These are phyloP conservation scores for Lichtheimia ornata DNA, from an alignment of 371 early-diverging fungal genomes.

Conservation along the genomic window DNA sequence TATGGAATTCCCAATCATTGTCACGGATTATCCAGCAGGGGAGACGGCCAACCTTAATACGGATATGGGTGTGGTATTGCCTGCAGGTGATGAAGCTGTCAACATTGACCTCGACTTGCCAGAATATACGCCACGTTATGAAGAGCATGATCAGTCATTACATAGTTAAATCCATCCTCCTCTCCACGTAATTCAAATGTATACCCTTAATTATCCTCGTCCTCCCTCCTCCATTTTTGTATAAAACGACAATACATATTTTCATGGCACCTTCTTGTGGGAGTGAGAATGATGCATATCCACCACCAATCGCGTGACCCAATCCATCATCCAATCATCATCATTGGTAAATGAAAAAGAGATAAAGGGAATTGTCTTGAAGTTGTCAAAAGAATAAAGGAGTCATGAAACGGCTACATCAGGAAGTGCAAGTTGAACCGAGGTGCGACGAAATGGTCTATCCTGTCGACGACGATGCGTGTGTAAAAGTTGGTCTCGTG, in stretches of 20 bases:
- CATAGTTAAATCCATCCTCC: background rate
- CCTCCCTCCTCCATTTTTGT: constrained; percentile 1
- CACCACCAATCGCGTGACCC: too few species aligned
- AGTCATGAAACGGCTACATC: too few species aligned
- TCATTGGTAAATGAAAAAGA: too few species aligned
- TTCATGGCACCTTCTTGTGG: too few species aligned
- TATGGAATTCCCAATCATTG: constrained; percentile 43
- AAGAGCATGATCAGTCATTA: background rate
- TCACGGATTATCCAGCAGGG: constrained; percentile 41
- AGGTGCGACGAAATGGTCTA: too few species aligned
- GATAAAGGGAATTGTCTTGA: too few species aligned
- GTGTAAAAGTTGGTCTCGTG: too few species aligned
- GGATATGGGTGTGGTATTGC: background rate
- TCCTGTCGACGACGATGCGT: too few species aligned
- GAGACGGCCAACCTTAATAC: background rate
- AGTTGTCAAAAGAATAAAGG: too few species aligned
- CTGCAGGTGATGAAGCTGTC: constrained; percentile 38
- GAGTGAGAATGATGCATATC: too few species aligned
- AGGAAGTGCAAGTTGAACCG: too few species aligned
- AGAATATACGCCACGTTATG: constrained; percentile 49
- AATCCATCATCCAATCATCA: too few species aligned
- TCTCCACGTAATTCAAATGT: background rate
- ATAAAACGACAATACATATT: background rate
- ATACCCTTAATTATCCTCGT: background rate
- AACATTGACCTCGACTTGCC: constrained; percentile 46